A percentile compares a stretch with the other conserved stretches of the same genome.
phyloP scores from a whole-genome alignment of 2,329 filamentous ascomycete genomes.

The Tolypocladium guangdongense region DNA sequence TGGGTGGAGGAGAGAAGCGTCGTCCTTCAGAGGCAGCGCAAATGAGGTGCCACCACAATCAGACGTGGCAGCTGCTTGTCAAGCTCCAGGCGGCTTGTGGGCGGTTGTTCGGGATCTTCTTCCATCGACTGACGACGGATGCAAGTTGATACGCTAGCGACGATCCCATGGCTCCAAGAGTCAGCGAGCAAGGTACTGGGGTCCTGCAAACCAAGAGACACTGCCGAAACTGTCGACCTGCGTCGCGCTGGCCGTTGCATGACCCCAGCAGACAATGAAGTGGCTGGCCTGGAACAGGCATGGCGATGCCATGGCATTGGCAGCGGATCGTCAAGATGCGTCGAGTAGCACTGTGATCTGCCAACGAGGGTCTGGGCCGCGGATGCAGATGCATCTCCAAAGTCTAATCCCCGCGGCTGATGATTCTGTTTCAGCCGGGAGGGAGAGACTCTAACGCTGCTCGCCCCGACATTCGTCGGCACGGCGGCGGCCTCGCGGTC shows the following conservation, averaged over 20 bases:
- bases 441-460: background rate
- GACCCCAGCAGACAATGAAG: background rate
- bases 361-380: background rate
- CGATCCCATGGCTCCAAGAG: background rate
- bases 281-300: background rate
- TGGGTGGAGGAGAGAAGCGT: background rate
- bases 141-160: background rate
- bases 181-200: background rate
- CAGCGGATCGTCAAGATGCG: background rate
- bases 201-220: slow-evolving; percentile 4
- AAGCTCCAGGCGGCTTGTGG: background rate
- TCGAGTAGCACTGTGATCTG: background rate
- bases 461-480: background rate
- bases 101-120: background rate
- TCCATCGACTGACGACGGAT: background rate
- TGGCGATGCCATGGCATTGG: background rate
- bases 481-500: background rate
- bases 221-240: slow-evolving; percentile 19
- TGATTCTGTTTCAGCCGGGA: background rate
- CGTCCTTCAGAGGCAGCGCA: background rate
- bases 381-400: background rate
- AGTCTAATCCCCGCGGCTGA: background rate
- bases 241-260: slow-evolving; percentile 11
- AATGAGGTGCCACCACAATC: background rate
- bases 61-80: background rate